These are phyloP conservation scores for Yamadazyma kitorensis DNA, from an alignment of 805 yeast genomes.

Conservation along the genomic window DNA sequence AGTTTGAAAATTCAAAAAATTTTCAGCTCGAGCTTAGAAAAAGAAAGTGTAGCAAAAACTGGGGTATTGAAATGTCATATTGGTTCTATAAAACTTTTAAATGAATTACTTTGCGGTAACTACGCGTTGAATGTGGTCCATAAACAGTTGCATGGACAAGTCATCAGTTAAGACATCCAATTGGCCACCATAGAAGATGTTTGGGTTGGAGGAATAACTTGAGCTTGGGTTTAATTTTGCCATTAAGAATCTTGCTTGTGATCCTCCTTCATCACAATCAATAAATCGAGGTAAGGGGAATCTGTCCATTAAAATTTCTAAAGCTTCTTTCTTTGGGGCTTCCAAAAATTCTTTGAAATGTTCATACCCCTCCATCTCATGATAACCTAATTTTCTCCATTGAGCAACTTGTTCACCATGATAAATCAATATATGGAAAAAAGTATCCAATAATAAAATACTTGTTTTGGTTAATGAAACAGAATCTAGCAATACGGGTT, in stretches of 20 bases:
- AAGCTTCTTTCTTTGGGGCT: conserved; percentile 63
- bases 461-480: conserved; percentile 87
- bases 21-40: too few relatives aligned
- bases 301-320: conserved; percentile 60
- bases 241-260: conserved; percentile 95
- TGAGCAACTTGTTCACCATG: conserved; percentile 67
- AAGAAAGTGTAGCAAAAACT: too few relatives aligned
- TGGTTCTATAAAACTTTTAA: too few relatives aligned
- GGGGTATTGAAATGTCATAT: too few relatives aligned
- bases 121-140: conserved; percentile 75
- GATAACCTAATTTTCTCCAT: conserved; percentile 65
- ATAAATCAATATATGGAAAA: conserved; percentile 64
- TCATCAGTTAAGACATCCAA: conserved; percentile 88
- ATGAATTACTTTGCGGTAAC: conserved; percentile 14
- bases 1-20: too few relatives aligned
- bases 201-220: conserved; percentile 49
- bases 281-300: conserved; percentile 85
- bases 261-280: conserved; percentile 97
- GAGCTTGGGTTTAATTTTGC: conserved; percentile 94
- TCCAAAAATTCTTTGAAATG: conserved; percentile 59
- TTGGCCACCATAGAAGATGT: conserved; percentile 16
- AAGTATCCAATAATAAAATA: conserved; percentile 79
- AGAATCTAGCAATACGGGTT: conserved; percentile 90
- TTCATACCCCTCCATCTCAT: conserved; percentile 56
- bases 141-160: conserved; percentile 90